Base-by-base conservation (phyloP, 2,329 filamentous ascomycete species). In the Fusarium torreyae region DNA sequence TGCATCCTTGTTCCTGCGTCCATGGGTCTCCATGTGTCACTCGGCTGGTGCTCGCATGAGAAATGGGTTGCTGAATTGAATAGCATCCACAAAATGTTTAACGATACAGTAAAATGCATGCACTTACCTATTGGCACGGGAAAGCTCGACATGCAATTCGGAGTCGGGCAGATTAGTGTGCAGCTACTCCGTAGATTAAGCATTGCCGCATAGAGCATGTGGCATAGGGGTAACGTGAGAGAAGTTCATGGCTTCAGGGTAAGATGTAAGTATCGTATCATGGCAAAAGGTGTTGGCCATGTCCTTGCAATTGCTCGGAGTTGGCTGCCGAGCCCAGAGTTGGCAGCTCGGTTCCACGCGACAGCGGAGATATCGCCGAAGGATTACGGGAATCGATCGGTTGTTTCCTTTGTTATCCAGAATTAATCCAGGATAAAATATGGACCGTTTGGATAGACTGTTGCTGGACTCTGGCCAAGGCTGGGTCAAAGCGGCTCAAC, bases 1-100 rank as follows among this genome's bases (percentile, higher is more conserved):
- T 34, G 34, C 22, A 57, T 49, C 57, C 28, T 26, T 65, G 60
- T 59, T 65, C 62, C 60, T 65, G 62, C 62, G 49, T 61, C 20
- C 26, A 42, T 22, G 24, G 52, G 38, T 43, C 52, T 24, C 46
- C 61, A 26, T 36, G 6, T 62, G 31, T 24, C 17, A 57, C 38
- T 57, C n/a, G 50, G 18, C 11, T 43, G 31, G 13, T 24, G 26
- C 24, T 33, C 38, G 26, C 49, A 49, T 26, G 17, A 34, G 44
- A 28, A 24, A 24, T 48, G 18, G 46, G 42, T 43, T 56, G 49
- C 39, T 18, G 18, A 42, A 18, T 28, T 28, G 4, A 39, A 7
- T 9, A 10, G 2, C 13, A 38, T 33, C 31, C 24, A 45, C 40
- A 26, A 33, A 38, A 8, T 31, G 6, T 39, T 18, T 46, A n/a